Evolutionary conservation across 1,284 basidiomycete genomes (phyloP).

Genomic region (Tilletia setariae): DNA sequence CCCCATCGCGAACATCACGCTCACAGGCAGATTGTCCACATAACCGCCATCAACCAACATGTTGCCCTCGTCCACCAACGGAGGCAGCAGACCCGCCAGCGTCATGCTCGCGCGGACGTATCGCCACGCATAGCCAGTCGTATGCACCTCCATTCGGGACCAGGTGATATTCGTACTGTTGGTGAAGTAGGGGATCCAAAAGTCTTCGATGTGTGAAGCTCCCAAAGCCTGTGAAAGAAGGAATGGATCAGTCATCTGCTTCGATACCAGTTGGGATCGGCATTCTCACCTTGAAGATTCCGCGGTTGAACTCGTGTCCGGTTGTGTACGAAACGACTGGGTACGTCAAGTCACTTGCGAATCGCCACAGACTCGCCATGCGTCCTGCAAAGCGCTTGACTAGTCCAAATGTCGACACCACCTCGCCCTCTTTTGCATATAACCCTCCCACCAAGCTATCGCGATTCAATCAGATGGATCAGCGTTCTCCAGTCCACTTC

Average conservation of each 20-base stretch:
- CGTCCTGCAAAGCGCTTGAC: constrained; percentile 85
- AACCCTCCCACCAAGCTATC: constrained; percentile 78
- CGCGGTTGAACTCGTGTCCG: constrained; percentile 59
- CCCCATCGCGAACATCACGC: constrained; percentile 87
- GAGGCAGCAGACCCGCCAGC: constrained; percentile 87
- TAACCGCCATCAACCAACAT: constrained; percentile 56
- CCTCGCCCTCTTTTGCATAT: constrained; percentile 88
- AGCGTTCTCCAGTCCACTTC: too few relatives aligned
- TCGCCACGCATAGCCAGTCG: constrained; percentile 71
- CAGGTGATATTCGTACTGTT: constrained; percentile 99
- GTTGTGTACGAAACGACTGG: constrained; percentile 97
- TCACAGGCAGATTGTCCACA: constrained; percentile 62
- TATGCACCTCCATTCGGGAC: constrained; percentile 94
- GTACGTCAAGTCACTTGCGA: constrained; percentile 92
- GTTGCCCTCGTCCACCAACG: constrained; percentile 88
- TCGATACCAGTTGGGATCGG: constrained; percentile 65
- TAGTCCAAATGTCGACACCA: constrained; percentile 78
- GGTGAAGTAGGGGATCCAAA: constrained; percentile 98
- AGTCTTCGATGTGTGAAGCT: constrained; percentile 93
- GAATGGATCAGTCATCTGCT: not conserved
- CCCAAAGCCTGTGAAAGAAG: constrained; percentile 68
- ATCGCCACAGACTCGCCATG: constrained; percentile 91
- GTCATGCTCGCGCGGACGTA: constrained; percentile 92
- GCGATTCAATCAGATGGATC: not conserved
- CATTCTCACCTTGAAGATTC: constrained; percentile 29